Base-by-base conservation (phyloP, 2,329 filamentous ascomycete species). In the Fusarium euwallaceae region DNA sequence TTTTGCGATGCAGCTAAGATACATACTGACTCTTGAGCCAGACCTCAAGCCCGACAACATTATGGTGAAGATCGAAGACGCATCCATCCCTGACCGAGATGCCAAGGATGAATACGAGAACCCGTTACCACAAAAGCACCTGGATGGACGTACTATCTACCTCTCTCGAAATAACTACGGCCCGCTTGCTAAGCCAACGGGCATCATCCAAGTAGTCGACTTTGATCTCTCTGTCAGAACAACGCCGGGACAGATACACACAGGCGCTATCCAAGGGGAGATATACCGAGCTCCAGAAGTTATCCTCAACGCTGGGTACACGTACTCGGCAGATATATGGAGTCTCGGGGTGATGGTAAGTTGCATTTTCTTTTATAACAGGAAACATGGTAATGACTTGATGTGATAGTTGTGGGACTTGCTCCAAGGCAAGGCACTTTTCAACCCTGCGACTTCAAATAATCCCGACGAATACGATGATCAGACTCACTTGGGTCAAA, bases 41-140 rank as follows among this genome's bases (percentile, higher is more conserved):
- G 74, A 79, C 55, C 58, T 79, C 1, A 78, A 75, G 4, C 76
- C 74, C 0, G 68, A 74, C 48, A 79, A 79, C 6, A 63, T 79
- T 5, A 74, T 79, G 74, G 61, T 77, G 1, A 53, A 61, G 1
- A 51, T 75, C 1, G 77, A 79, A 36, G 74, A 77, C 16, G 37
- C 60, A 0, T 24, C 22, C 2, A 73, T 78, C 1, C 68, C 78
- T 20, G 63, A 76, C 16, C 63, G 55, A 20, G 71, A 76, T 11
- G 78, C 72, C 1, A 51, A 36, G 0, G 75, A 77, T 17, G 78
- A 79, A 11, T 79, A 70, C 12, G 11, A 61, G 3, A 68, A 75
- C 6, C 76, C 78, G 2, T 20, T 78, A n/a, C 75, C 75, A 3
- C 75, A 73, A 22, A 79, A 79, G 1, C 51, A 68, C 1, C 2